Base-by-base conservation (phyloP, 257 asterid genomes). In the Solanum sejunctum region DNA sequence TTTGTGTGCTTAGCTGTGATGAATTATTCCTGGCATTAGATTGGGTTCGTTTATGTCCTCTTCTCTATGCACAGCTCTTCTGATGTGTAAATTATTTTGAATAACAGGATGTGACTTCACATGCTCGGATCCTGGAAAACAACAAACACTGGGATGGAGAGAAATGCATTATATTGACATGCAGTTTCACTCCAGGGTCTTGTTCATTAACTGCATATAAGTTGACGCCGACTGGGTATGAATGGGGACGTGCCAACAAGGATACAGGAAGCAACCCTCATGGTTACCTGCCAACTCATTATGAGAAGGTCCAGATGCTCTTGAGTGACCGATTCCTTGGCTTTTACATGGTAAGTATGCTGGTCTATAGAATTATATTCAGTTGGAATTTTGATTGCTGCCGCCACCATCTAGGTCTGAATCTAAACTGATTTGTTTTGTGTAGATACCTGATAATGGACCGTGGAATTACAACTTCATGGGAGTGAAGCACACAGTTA, bases 81-180 rank as follows among this genome's bases (percentile, higher is more conserved):
- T 49, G 66, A 49, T 69, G 21, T 82, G 36, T 32, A 77, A 28
- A 16, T 32, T 15, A 32, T 7, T 41, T 79, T 75, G 83, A 60
- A 82, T 71, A 7, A 54, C 45, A 96, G 98, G 99, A 96, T 88
- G 93, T 96, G 15, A 93, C 94, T 6, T 87, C 88, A 55, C 99
- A 96, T 86, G 98, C 99, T 57, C 90, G 92, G 64, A 26, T 93
- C 83, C 86, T 97, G 75, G 95, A 97, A 52, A 97, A 92, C 90
- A 95, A 93, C 93, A 93, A 92, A 82, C 98, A 97, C 77, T 97
- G 99, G 99, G 99, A 97, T 49, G 99, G 99, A 11, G 99, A 97
- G 93, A 97, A 91, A 89, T 93, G 98, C 90, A 97, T 95, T 71
- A 92, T 97, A 58, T 89, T 97, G 87, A 97, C 99, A 0, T 97